Base-by-base conservation (phyloP, 768 basidiomycete genomes). In the Rhodotorula paludigena region DNA sequence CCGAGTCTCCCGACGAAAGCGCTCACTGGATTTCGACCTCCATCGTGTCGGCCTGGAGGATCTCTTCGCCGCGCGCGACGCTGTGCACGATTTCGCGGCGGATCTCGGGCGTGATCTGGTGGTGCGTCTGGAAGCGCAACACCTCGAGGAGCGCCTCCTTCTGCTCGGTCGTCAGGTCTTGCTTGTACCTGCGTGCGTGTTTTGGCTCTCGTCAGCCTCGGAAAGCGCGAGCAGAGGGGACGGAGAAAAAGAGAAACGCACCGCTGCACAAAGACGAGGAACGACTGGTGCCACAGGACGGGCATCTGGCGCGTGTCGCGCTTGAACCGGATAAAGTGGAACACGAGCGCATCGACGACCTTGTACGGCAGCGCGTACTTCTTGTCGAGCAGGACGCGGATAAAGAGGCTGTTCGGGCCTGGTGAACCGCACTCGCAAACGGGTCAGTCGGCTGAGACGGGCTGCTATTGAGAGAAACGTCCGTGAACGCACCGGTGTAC, bases 361-460 rank as follows among this genome's bases (percentile, higher is more conserved):
- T 98, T 94, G 83, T 92, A 99, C 0, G 96, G 96, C 38, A 99
- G 81, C 67, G 96, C 91, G 77, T 93, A 90, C 78, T 99, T 99
- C 80, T 99, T 99, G 81, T 99, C 96, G 57, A 97, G 81, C 38
- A 99, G 82, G 20, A 98, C 89, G 28, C 96, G 90, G 77, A 99
- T 93, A 82, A 99, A 97, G 30, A 99, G 83, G 18, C 92, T 96
- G 73, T 92, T 96, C 0, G 96, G 89, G 6, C 92, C 92, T 82
- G 60, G 12, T 30, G 45, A 20, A 20, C 25, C 20, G 14, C 8
- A 15, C n/a, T 41, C 41, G 41, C 41, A n/a, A n/a, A n/a, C 41
- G 20, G 41, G 20, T 41, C 25, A 14, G 21, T 14, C 25, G 44
- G 8, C 21, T 8, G 44, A 45, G 14, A 23, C 15, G 44, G 8